These are phyloP conservation scores for Ophiostoma sp. DNA, from an alignment of 2,329 filamentous ascomycete species.

Conservation along the genomic window DNA sequence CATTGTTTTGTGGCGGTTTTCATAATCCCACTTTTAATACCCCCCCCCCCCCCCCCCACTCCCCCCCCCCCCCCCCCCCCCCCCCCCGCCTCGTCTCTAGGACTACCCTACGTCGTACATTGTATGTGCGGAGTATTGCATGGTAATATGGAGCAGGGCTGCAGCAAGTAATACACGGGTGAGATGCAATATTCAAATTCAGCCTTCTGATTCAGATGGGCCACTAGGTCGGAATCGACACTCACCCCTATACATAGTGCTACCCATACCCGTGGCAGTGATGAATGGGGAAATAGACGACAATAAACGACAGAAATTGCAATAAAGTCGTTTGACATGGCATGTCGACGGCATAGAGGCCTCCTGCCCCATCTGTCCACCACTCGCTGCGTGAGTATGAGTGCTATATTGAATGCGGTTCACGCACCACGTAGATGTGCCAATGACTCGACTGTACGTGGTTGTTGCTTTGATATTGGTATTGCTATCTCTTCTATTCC, in stretches of 20 bases:
- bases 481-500: neutral
- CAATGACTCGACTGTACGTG: neutral
- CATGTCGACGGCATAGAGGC: neutral
- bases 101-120: neutral
- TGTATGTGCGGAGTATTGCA: neutral
- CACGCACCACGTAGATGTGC: neutral
- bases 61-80: too few species aligned
- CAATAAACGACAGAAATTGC: neutral
- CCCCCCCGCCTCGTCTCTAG: neutral
- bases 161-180: neutral
- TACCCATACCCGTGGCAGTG: neutral
- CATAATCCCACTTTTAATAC: too few species aligned
- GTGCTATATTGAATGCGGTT: neutral
- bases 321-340: neutral
- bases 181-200: neutral
- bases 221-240: neutral
- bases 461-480: neutral
- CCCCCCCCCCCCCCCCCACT: too few species aligned
- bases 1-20: too few species aligned
- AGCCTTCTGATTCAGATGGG: neutral
- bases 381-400: neutral
- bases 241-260: neutral
- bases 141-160: neutral
- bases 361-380: neutral
- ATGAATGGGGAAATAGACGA: neutral